Evolutionary conservation across 2,329 filamentous ascomycete species (phyloP).

Genomic region (Penicillium sp.): DNA sequence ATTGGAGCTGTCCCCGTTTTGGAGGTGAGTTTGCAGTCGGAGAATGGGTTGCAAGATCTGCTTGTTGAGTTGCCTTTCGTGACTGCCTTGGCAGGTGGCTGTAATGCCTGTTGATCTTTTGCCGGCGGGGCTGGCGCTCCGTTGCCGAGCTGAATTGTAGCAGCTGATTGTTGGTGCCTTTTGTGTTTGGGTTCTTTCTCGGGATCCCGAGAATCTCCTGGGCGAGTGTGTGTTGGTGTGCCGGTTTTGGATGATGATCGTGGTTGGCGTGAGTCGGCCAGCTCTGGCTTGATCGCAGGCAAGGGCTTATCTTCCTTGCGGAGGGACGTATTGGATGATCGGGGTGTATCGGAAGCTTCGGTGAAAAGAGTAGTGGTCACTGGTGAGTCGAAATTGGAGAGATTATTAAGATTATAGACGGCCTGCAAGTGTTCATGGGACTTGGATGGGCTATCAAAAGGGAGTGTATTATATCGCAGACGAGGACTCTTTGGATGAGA

Average conservation of each 20-base stretch:
- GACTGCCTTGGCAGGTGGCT: background rate
- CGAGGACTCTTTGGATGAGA: slow-evolving; percentile 25
- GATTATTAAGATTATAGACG: slow-evolving; percentile 7
- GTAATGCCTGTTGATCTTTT: background rate
- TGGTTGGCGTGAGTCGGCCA: no score
- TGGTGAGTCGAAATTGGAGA: slow-evolving; percentile 12
- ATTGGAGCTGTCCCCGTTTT: no score
- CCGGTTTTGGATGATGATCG: no score
- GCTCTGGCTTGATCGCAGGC: slow-evolving; percentile 17
- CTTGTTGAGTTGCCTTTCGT: background rate
- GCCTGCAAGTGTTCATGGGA: slow-evolving; percentile 7
- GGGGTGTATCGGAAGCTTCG: slow-evolving; percentile 10
- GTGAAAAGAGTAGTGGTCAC: slow-evolving; percentile 10
- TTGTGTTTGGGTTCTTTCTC: no score
- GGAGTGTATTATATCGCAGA: slow-evolving; percentile 21
- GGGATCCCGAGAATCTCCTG: no score
- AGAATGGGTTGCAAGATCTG: no score
- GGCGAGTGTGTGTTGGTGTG: no score
- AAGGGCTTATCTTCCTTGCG: slow-evolving; percentile 18
- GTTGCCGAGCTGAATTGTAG: no score
- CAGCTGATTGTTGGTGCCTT: no score
- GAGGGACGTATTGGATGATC: slow-evolving; percentile 10
- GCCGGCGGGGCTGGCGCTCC: background rate
- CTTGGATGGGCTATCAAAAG: slow-evolving; percentile 16
- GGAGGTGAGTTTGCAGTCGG: no score